A percentile compares a stretch with the other conserved stretches of the same genome.
Evolutionary conservation across 1,284 basidiomycete species (phyloP).

Genomic region (Trametes polyzona): DNA sequence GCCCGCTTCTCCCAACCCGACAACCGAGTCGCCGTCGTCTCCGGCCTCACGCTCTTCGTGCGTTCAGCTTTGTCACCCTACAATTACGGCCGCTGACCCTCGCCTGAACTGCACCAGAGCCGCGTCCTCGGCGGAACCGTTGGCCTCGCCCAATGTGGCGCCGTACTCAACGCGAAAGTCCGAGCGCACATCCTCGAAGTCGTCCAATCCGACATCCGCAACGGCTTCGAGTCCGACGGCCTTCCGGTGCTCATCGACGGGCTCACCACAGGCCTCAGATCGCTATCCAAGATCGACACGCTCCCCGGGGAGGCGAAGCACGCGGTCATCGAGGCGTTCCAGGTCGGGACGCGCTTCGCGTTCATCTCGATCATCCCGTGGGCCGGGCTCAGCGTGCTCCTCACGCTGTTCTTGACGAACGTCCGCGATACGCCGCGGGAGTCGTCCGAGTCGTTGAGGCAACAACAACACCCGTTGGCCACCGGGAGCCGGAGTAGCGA

Average conservation of each 20-base stretch:
- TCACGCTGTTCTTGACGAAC: slow-evolving; percentile 43
- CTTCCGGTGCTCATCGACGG: slow-evolving; percentile 30
- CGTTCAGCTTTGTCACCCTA: too few species aligned
- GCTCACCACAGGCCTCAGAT: slow-evolving; percentile 32
- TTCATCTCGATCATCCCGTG: slow-evolving; percentile 54
- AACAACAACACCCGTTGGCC: too few species aligned
- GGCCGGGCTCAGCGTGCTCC: slow-evolving; percentile 41
- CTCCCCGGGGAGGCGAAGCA: slow-evolving; percentile 41
- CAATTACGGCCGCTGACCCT: background rate
- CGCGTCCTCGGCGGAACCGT: slow-evolving; percentile 53
- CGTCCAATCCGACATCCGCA: slow-evolving; percentile 32
- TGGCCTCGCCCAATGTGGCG: slow-evolving; percentile 54
- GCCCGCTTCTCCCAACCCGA: slow-evolving; percentile 49
- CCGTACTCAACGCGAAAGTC: slow-evolving; percentile 50
- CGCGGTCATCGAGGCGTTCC: slow-evolving; percentile 45
- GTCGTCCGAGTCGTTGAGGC: too few species aligned
- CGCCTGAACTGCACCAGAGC: slow-evolving; percentile 37
- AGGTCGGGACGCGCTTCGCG: slow-evolving; percentile 44
- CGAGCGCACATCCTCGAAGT: slow-evolving; percentile 36
- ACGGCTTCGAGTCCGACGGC: slow-evolving; percentile 36
- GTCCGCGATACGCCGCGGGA: slow-evolving; percentile 37
- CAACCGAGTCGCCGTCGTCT: slow-evolving; percentile 43
- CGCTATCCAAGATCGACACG: slow-evolving; percentile 40
- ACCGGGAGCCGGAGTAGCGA: too few species aligned
- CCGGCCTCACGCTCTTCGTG: slow-evolving; percentile 49